Percentiles rank a stretch among this genome's conserved stretches.
phyloP scores from a whole-genome alignment of 176 grass and related monocot species.

The Pontederia paniculata region DNA sequence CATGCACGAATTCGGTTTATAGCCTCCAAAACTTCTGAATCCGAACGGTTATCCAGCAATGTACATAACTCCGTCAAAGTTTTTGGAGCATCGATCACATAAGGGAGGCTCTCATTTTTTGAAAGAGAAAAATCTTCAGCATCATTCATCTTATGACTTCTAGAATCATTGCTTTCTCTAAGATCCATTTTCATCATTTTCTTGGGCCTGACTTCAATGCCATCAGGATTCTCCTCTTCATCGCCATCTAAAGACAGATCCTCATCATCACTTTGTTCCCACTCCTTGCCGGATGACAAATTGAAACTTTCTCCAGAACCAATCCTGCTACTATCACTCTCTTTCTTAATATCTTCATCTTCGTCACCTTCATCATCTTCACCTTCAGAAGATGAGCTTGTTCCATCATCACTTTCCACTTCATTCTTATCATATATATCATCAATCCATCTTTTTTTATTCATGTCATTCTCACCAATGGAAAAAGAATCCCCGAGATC shows the following conservation, averaged over 20 bases:
- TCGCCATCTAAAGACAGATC: slow-evolving; percentile 43
- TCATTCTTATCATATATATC: slow-evolving; percentile 51
- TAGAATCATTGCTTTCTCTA: slow-evolving; percentile 14
- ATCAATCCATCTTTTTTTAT: slow-evolving; percentile 56
- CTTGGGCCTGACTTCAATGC: slow-evolving; percentile 27
- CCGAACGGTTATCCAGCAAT: slow-evolving; percentile 70
- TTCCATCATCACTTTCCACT: slow-evolving; percentile 36
- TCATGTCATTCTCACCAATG: slow-evolving; percentile 24
- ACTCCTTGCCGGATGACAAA: slow-evolving; percentile 10
- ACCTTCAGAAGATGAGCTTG: slow-evolving; percentile 29
- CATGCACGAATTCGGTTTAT: slow-evolving; percentile 71
- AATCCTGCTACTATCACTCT: slow-evolving; percentile 13
- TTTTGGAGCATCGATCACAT: slow-evolving; percentile 84
- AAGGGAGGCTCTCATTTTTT: slow-evolving; percentile 45
- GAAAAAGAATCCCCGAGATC: slow-evolving; percentile 87
- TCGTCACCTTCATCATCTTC: slow-evolving; percentile 21
- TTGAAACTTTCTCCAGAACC: not conserved
- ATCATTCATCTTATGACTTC: slow-evolving; percentile 30
- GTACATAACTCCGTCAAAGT: slow-evolving; percentile 48
- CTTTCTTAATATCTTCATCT: not conserved
- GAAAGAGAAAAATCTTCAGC: slow-evolving; percentile 8
- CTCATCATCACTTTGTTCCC: slow-evolving; percentile 27
- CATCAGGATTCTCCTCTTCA: slow-evolving; percentile 37
- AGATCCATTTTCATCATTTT: slow-evolving; percentile 17
- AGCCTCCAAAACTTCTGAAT: slow-evolving; percentile 70